Base-by-base conservation (phyloP, 208 protist species). In the Trypanosoma vivax region DNA sequence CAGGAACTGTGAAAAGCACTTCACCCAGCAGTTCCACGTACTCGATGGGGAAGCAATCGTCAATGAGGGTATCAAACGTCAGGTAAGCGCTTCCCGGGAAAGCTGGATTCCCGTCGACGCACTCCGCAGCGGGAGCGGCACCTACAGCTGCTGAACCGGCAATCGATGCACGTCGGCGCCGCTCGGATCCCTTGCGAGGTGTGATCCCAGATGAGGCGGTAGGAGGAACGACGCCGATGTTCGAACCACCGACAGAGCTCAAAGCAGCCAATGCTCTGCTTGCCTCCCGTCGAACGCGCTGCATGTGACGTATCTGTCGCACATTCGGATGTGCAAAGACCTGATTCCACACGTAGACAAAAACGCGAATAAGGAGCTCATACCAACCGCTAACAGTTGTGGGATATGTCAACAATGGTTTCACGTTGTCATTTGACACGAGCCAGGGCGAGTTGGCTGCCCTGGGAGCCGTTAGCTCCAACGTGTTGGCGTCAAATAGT, bases 1-100 rank as follows among this genome's bases (percentile, higher is more conserved):
- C 37, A 16, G 73, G 69, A 4, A 76, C 40, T n/a, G 58, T 66
- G 38, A 89, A 83, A 16, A 92, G 61, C 9, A 88, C 46, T 1
- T 67, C 57, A 41, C 83, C 80, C 5, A 88, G 50, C 18, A 89
- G 60, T 38, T 87, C 78, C 11, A 89, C 28, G 35, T 70, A 73
- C 42, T 92, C 85, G 35, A 81, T 71, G 3, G 85, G 85, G 38
- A 85, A 68, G 41, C 40, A 50, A 47, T 81, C 78, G 50, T 84
- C 70, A 7, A 92, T 47, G 0, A 72, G 43, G 0, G 71, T 33
- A 2, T 68, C 60, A 0, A 53, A 39, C 3, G 65, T 50, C 14
- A 67, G 52, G 48, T 83, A 90, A 11, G 59, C 31, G 29, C 50
- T 61, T 0, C 74, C 74, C 3, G 75, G 59, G 38, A 81, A 83